phyloP scores from a whole-genome alignment of 2,329 filamentous ascomycete genomes.

The Lasiodiplodia citricola region DNA sequence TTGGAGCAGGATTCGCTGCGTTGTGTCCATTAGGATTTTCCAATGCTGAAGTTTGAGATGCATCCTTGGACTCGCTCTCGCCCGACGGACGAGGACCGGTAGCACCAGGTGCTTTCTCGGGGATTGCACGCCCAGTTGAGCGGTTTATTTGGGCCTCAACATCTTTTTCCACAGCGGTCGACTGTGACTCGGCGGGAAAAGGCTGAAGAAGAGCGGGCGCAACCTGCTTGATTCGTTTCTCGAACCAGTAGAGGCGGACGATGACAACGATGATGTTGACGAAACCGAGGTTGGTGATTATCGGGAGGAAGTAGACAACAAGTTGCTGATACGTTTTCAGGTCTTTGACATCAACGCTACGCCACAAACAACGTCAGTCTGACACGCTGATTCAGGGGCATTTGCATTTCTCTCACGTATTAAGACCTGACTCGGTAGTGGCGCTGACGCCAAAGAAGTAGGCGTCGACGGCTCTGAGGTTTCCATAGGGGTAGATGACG shows the following conservation, averaged over 20 bases:
- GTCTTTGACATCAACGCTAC: conserved; percentile 56
- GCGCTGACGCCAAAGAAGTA: conserved; percentile 58
- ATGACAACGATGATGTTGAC: conserved; percentile 58
- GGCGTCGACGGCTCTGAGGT: conserved; percentile 52
- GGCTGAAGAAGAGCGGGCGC: conserved; percentile 34
- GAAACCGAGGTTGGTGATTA: conserved; percentile 56
- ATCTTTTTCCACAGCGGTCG: background rate
- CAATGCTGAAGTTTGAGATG: too few species aligned
- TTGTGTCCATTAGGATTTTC: too few species aligned
- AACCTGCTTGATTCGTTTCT: conserved; percentile 50
- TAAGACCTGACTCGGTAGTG: conserved; percentile 58
- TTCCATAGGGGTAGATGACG: conserved; percentile 48
- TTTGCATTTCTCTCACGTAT: conserved; percentile 43
- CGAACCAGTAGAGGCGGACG: conserved; percentile 57
- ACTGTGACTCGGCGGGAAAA: background rate
- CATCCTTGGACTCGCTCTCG: background rate
- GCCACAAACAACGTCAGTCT: conserved; percentile 28
- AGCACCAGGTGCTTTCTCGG: background rate
- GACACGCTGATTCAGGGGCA: too few species aligned
- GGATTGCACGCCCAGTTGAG: background rate
- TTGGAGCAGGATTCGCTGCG: background rate
- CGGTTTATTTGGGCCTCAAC: background rate
- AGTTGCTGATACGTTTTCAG: conserved; percentile 59
- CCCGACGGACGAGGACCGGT: too few species aligned
- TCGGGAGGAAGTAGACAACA: conserved; percentile 57